These are phyloP conservation scores for Lipomyces chichibuensis DNA, from an alignment of 805 yeast species.

Conservation along the genomic window DNA sequence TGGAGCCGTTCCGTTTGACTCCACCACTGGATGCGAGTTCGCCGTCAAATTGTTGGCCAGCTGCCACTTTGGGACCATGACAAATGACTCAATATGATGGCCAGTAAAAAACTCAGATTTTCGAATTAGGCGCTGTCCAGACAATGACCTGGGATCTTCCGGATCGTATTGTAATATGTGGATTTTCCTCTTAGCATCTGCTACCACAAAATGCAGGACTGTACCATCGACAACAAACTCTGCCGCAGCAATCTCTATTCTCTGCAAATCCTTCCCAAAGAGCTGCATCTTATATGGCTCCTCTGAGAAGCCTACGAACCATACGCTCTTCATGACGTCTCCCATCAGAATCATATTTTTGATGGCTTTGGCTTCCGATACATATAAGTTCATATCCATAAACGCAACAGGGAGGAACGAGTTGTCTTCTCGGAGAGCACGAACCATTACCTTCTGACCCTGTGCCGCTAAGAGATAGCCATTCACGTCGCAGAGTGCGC, in stretches of 20 bases:
- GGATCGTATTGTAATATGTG: constrained; percentile 88
- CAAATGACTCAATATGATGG: constrained; percentile 46
- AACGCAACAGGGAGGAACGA: constrained; percentile 92
- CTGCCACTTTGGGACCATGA: constrained; percentile 41
- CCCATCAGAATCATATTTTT: constrained; percentile 82
- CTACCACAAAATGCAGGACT: constrained; percentile 64
- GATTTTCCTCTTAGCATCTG: constrained; percentile 67
- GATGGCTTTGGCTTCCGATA: constrained; percentile 77
- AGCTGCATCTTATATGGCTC: constrained; percentile 87
- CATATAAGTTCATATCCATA: constrained; percentile 78
- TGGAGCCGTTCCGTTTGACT: not conserved
- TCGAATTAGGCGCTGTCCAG: constrained; percentile 75
- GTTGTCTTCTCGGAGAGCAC: constrained; percentile 84
- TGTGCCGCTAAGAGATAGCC: constrained; percentile 84
- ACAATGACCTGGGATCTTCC: constrained; percentile 78
- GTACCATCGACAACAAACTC: constrained; percentile 77
- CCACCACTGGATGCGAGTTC: not conserved
- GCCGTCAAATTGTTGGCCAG: not conserved
- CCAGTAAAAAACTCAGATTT: constrained; percentile 73
- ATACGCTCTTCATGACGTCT: constrained; percentile 74
- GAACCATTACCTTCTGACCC: constrained; percentile 77
- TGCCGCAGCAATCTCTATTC: constrained; percentile 66
- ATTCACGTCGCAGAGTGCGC: constrained; percentile 73
- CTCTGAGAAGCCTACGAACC: constrained; percentile 88
- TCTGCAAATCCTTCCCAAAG: constrained; percentile 72